A percentile compares a stretch with the other conserved stretches of the same genome.
phyloP scores from a whole-genome alignment of 2,329 filamentous ascomycete genomes.

The Aspergillus nomiae region DNA sequence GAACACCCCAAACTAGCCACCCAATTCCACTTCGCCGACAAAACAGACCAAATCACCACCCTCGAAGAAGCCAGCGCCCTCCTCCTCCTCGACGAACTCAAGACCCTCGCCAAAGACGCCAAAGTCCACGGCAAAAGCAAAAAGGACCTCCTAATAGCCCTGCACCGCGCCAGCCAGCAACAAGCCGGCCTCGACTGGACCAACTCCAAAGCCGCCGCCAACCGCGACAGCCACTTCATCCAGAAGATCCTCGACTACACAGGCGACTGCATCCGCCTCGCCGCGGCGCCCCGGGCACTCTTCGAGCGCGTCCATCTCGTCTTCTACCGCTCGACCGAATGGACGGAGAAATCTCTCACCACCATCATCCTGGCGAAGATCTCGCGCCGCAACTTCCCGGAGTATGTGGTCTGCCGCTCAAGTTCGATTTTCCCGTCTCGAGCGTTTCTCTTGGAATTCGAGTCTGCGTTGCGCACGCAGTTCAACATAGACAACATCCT shows the following conservation, averaged over 20 bases:
- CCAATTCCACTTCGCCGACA: conserved; percentile 77
- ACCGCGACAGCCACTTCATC: conserved; percentile 73
- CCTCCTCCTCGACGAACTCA: conserved; percentile 85
- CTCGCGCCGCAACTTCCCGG: conserved; percentile 80
- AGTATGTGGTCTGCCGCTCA: conserved; percentile 87
- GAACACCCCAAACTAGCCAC: conserved; percentile 54
- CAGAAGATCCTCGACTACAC: conserved; percentile 75
- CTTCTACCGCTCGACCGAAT: conserved; percentile 93
- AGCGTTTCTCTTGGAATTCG: conserved; percentile 78
- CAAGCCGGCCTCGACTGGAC: conserved; percentile 75
- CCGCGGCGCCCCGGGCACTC: conserved; percentile 69
- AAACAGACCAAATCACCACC: conserved; percentile 72
- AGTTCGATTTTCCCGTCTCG: conserved; percentile 85
- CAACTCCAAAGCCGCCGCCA: conserved; percentile 49
- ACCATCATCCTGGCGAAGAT: conserved; percentile 94
- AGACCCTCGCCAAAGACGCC: conserved; percentile 77
- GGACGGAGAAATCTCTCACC: conserved; percentile 95
- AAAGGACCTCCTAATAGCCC: conserved; percentile 71
- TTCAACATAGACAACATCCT: conserved; percentile 78
- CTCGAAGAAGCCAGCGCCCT: conserved; percentile 82
- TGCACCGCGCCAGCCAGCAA: conserved; percentile 71
- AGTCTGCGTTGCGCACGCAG: conserved; percentile 80
- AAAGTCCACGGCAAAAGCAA: conserved; percentile 90
- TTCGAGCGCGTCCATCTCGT: conserved; percentile 95
- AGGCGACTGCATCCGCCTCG: conserved; percentile 82